These are phyloP conservation scores for Exophiala alcalophila DNA, from an alignment of 2,329 filamentous ascomycete genomes.

Conservation along the genomic window DNA sequence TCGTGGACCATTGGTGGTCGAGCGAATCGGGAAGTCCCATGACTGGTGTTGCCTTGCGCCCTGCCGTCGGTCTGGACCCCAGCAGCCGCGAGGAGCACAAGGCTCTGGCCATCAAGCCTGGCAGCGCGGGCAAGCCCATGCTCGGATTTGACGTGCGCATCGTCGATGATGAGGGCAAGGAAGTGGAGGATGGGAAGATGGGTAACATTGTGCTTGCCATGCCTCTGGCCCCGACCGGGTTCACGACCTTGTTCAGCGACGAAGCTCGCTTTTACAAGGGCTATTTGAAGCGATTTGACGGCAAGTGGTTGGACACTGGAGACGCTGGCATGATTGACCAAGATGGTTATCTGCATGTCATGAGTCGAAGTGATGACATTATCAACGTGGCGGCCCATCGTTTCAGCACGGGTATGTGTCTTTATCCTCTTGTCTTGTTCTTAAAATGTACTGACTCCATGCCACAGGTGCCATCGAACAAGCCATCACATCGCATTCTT, in stretches of 20 bases:
- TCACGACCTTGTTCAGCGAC: slow-evolving; percentile 82
- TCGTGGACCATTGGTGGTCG: slow-evolving; percentile 74
- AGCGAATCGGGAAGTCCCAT: slow-evolving; percentile 69
- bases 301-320: slow-evolving; percentile 84
- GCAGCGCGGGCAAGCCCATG: slow-evolving; percentile 86
- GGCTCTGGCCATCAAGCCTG: slow-evolving; percentile 68
- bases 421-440: slow-evolving; percentile 1
- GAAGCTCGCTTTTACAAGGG: slow-evolving; percentile 80
- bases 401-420: slow-evolving; percentile 72
- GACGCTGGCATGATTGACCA: slow-evolving; percentile 83
- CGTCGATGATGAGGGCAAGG: slow-evolving; percentile 74
- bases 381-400: slow-evolving; percentile 95
- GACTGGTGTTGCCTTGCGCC: slow-evolving; percentile 62
- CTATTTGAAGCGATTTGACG: slow-evolving; percentile 77
- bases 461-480: slow-evolving; percentile 77
- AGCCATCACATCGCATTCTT: slow-evolving; percentile 76
- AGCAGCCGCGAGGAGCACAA: slow-evolving; percentile 32
- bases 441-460: slow-evolving; percentile 9
- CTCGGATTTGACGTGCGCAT: slow-evolving; percentile 85
- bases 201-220: slow-evolving; percentile 86
- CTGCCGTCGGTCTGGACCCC: slow-evolving; percentile 55
- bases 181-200: slow-evolving; percentile 70
- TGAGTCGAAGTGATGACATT: slow-evolving; percentile 73
- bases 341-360: slow-evolving; percentile 64
- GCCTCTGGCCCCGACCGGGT: slow-evolving; percentile 80